Conservation (phyloP, 2,329 filamentous ascomycete genomes). For the Fusarium verrucosum region DNA sequence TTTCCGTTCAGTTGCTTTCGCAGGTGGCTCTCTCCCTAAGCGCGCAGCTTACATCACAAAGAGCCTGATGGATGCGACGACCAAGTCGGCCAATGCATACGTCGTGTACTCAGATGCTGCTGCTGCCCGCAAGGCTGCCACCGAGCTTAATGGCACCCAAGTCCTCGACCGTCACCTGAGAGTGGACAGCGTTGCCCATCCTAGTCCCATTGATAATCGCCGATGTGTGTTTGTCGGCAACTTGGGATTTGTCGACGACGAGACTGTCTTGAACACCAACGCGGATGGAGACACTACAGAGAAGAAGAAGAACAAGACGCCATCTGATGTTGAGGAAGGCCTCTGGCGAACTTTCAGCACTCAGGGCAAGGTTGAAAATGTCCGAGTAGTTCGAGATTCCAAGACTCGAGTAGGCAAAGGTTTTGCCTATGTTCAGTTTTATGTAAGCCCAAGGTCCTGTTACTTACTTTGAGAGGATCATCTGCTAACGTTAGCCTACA, state of each 20-base stretch:
- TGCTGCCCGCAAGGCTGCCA: slow-evolving; percentile 79
- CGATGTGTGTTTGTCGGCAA: slow-evolving; percentile 98
- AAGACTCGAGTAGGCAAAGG: slow-evolving; percentile 95
- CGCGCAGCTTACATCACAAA: slow-evolving; percentile 94
- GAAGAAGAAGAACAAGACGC: slow-evolving; percentile 77
- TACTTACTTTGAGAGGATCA: not conserved
- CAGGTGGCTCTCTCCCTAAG: slow-evolving; percentile 80
- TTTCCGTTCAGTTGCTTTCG: slow-evolving; percentile 92
- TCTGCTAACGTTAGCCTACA: slow-evolving; percentile 45
- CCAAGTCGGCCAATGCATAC: slow-evolving; percentile 93
- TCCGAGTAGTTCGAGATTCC: slow-evolving; percentile 88
- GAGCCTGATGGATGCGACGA: slow-evolving; percentile 88
- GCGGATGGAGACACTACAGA: slow-evolving; percentile 72
- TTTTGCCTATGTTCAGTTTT: slow-evolving; percentile 97
- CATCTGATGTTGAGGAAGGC: slow-evolving; percentile 91
- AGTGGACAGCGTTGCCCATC: slow-evolving; percentile 91
- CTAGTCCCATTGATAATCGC: slow-evolving; percentile 80
- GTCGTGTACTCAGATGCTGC: slow-evolving; percentile 81
- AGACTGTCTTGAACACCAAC: slow-evolving; percentile 73
- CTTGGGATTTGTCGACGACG: slow-evolving; percentile 93
- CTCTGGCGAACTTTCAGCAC: slow-evolving; percentile 84
- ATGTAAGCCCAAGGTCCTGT: slow-evolving; percentile 57
- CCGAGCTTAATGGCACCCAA: slow-evolving; percentile 82
- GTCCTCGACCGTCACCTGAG: slow-evolving; percentile 88
- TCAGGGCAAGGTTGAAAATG: slow-evolving; percentile 85